Percentiles rank a stretch among this genome's conserved stretches.
phyloP scores from a whole-genome alignment of 2,329 filamentous ascomycete species.

The Aurifilum marmelostoma region DNA sequence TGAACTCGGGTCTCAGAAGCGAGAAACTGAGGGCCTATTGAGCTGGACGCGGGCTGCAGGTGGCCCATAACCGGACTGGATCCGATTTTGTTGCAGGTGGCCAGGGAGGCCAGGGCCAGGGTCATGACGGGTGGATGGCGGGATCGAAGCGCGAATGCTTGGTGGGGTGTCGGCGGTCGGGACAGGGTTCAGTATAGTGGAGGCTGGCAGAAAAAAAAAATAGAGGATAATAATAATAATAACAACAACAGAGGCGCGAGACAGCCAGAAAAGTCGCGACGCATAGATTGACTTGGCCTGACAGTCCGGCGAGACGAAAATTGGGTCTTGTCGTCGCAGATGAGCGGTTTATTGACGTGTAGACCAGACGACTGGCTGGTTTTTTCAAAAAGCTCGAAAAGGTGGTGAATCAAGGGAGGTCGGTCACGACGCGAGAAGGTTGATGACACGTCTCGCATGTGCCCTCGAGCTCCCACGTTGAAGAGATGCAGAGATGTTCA shows the following conservation, averaged over 20 bases:
- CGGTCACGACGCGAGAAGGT: not conserved
- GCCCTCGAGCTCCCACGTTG: not conserved
- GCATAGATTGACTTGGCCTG: not conserved
- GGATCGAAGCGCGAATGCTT: constrained; percentile 5
- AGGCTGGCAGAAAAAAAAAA: constrained; percentile 17
- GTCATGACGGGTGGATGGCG: constrained; percentile 2
- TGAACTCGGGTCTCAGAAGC: not conserved
- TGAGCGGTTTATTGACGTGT: not conserved
- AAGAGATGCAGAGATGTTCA: not conserved
- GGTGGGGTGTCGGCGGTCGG: constrained; percentile 12
- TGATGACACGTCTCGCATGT: not conserved
- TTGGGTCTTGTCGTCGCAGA: not conserved
- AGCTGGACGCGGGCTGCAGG: constrained; percentile 11
- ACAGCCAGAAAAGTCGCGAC: constrained; percentile 10
- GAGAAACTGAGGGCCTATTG: not conserved
- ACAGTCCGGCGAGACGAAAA: not conserved
- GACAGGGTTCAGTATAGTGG: constrained; percentile 16
- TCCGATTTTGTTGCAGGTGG: not conserved
- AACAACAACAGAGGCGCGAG: not conserved
- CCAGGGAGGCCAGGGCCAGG: constrained; percentile 3
- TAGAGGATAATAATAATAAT: not conserved
- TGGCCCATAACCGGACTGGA: not conserved
- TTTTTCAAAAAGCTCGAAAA: not conserved
- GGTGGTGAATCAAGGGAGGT: not conserved
- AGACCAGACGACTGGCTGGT: not conserved